Evolutionary conservation across 352 stramenopile genomes (phyloP).

Genomic region (Phytophthora fragariae): DNA sequence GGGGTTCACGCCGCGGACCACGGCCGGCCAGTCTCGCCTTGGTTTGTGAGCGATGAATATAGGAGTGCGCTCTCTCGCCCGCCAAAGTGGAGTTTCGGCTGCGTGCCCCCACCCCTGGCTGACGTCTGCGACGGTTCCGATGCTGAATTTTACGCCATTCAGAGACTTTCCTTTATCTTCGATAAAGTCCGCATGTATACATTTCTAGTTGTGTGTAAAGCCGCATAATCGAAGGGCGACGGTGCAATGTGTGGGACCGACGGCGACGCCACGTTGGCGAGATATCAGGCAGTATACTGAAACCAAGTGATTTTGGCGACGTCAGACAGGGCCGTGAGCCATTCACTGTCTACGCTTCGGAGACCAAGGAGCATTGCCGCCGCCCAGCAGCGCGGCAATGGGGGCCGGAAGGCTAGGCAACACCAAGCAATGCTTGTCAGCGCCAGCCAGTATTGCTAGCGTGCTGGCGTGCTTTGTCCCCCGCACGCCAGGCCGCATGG

Average conservation of each 20-base stretch:
- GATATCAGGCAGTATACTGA: slow-evolving; percentile 31
- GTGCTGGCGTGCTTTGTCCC: slow-evolving; percentile 24
- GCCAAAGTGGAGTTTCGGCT: background rate
- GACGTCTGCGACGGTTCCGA: background rate
- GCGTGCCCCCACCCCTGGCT: background rate
- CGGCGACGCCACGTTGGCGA: slow-evolving; percentile 20
- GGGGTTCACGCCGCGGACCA: background rate
- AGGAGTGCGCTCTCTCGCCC: background rate
- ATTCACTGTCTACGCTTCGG: slow-evolving; percentile 10
- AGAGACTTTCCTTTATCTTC: background rate
- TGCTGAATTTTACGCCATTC: slow-evolving; percentile 3
- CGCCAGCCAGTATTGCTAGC: slow-evolving; percentile 18
- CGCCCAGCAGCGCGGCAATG: background rate
- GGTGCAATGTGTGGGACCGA: slow-evolving; percentile 11
- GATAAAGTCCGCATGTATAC: too few species aligned
- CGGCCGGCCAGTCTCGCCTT: background rate
- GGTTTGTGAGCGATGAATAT: background rate
- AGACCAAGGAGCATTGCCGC: background rate
- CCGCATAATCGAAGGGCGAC: background rate
- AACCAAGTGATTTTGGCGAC: slow-evolving; percentile 15
- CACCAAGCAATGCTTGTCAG: slow-evolving; percentile 13
- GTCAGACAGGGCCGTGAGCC: slow-evolving; percentile 24
- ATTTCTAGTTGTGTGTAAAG: background rate
- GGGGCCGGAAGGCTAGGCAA: background rate
- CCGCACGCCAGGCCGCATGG: slow-evolving; percentile 23